A percentile compares a stretch with the other conserved stretches of the same genome.
Evolutionary conservation across 441 rosid species (phyloP).

Genomic region (Kokia cookei): DNA sequence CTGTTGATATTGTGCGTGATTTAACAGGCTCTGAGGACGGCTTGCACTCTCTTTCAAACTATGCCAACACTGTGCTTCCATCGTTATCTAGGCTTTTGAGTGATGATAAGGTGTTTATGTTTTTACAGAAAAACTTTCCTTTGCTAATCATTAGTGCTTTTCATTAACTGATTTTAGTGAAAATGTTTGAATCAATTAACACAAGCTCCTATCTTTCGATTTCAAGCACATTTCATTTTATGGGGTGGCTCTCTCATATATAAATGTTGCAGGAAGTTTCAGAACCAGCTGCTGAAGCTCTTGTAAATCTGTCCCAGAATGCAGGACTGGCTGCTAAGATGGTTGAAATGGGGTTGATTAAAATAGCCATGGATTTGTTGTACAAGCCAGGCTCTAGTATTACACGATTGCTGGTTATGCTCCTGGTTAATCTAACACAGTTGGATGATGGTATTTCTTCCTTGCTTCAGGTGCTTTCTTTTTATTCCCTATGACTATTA

Average conservation of each 20-base stretch:
- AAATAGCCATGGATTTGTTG: constrained; percentile 59
- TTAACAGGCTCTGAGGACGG: constrained; percentile 89
- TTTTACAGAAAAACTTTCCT: background rate
- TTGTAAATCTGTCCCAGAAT: constrained; percentile 81
- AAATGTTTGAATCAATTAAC: background rate
- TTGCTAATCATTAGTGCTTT: background rate
- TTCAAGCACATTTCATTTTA: background rate
- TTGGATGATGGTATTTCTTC: constrained; percentile 67
- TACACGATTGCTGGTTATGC: constrained; percentile 70
- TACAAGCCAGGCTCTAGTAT: constrained; percentile 58
- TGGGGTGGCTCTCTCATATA: background rate
- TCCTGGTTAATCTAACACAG: constrained; percentile 82
- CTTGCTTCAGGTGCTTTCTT: constrained; percentile 70
- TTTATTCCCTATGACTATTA: background rate
- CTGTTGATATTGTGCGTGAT: constrained; percentile 73
- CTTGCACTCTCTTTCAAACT: constrained; percentile 49
- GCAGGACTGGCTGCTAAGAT: constrained; percentile 54
- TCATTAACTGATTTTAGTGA: background rate
- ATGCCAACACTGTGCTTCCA: constrained; percentile 48
- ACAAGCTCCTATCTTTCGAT: background rate
- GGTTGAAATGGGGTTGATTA: constrained; percentile 57
- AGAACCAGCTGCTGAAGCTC: constrained; percentile 86
- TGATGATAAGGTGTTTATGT: constrained; percentile 53
- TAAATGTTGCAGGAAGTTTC: constrained; percentile 61
- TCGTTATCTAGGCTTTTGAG: constrained; percentile 53